A percentile compares a stretch with the other conserved stretches of the same genome.
Evolutionary conservation across 495 filamentous ascomycete species (phyloP).

Genomic region (Xylaria sp.): DNA sequence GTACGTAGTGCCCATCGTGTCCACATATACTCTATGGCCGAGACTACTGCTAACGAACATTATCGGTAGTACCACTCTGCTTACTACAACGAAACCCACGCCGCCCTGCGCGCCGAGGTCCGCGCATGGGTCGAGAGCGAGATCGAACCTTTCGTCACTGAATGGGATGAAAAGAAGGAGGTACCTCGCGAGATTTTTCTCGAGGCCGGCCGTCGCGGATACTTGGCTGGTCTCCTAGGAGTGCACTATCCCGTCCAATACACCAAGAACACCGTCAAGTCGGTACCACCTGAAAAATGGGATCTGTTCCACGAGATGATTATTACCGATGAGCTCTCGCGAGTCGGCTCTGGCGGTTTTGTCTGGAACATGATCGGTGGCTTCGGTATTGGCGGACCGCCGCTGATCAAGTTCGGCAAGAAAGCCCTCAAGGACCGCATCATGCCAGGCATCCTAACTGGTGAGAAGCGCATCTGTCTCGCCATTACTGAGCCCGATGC

Average conservation of each 20-base stretch:
- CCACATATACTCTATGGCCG: neutral
- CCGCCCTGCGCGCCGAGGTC: slow-evolving; percentile 84
- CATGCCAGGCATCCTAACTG: slow-evolving; percentile 79
- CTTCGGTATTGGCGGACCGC: slow-evolving; percentile 92
- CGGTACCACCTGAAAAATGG: slow-evolving; percentile 88
- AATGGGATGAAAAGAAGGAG: slow-evolving; percentile 95
- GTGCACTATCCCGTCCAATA: slow-evolving; percentile 78
- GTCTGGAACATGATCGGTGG: slow-evolving; percentile 99
- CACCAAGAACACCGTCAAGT: slow-evolving; percentile 71
- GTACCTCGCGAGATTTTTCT: slow-evolving; percentile 91
- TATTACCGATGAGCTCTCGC: slow-evolving; percentile 90
- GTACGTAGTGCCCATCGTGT: slow-evolving; percentile 52
- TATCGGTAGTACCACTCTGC: slow-evolving; percentile 88
- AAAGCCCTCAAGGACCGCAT: slow-evolving; percentile 81
- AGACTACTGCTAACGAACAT: neutral
- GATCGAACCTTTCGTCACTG: slow-evolving; percentile 89
- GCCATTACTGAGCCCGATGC: slow-evolving; percentile 65
- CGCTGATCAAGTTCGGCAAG: slow-evolving; percentile 90
- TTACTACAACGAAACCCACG: slow-evolving; percentile 94
- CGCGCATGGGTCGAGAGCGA: slow-evolving; percentile 90
- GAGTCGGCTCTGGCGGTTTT: slow-evolving; percentile 86
- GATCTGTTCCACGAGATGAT: slow-evolving; percentile 98
- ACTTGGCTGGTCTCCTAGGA: slow-evolving; percentile 88
- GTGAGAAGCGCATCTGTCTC: slow-evolving; percentile 92
- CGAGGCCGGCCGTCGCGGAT: slow-evolving; percentile 91